phyloP scores from a whole-genome alignment of 176 grass and related monocot genomes.

The Melocanna baccifera region DNA sequence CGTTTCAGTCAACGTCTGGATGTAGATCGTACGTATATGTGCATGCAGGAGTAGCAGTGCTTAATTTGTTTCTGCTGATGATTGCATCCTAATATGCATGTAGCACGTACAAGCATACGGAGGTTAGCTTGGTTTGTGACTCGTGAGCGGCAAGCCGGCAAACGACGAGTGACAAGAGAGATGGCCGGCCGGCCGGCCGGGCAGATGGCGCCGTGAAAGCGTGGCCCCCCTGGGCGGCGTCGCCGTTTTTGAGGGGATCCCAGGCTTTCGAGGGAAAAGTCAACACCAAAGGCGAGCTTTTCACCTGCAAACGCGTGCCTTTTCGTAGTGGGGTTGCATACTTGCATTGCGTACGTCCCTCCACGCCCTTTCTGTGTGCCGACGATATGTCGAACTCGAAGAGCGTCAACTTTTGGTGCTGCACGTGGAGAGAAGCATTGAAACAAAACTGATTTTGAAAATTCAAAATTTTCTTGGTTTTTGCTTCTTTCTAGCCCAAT shows the following conservation, averaged over 20 bases:
- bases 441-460: too few species aligned
- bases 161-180: not conserved
- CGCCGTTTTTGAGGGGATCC: constrained; percentile 5
- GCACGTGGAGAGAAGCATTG: not conserved
- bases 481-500: too few species aligned
- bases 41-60: too few species aligned
- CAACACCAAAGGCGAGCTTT: constrained; percentile 18
- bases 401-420: too few species aligned
- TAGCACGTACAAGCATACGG: not conserved
- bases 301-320: not conserved
- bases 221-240: not conserved
- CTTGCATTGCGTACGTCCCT: too few species aligned
- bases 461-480: too few species aligned
- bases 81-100: too few species aligned
- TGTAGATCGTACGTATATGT: not conserved
- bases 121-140: not conserved
- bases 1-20: not conserved
- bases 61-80: not conserved
- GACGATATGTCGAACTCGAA: not conserved
- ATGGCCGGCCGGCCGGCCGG: not conserved
- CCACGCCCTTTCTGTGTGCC: not conserved
- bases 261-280: constrained; percentile 22
- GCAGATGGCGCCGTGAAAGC: not conserved
- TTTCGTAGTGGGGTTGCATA: not conserved
- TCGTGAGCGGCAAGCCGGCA: too few species aligned